Evolutionary conservation across 2,329 filamentous ascomycete genomes (phyloP), one percentile per base, ranked within the genome.

Genomic region (Neodidymelliopsis sp.): DNA sequence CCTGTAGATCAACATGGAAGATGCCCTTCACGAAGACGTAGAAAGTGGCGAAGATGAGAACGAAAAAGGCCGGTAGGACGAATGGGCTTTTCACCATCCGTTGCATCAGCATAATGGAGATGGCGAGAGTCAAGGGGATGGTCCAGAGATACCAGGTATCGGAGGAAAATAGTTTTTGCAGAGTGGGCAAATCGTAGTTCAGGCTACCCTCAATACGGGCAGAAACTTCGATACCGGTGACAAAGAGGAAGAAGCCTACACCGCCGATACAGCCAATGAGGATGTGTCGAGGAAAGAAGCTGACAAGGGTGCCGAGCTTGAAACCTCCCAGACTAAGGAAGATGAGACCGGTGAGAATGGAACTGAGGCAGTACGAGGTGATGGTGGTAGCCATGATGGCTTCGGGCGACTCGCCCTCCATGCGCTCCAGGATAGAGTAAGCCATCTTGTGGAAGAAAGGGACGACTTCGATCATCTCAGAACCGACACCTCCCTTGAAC

Each of bases 401-500:
- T 62, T 94, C 87, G 1, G 89, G 85, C 19, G 94, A 86, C 15
- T 92, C 86, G 54, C 88, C 84, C 12, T 93, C 90, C 57, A 99
- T 86, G 31, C 83, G 80, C 11, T 80, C 78, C 58, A 94, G 85
- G 67, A 97, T 97, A 22, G 88, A 93, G 56, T 87, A 86, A 0
- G 94, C 92, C 93, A 99, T 99, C 66, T 93, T 96, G 75, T 99
- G 94, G 71, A 99, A 97, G 76, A 99, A 99, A 0, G 93, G 94
- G 1, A 99, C 93, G 1, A 97, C 93, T 75, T 99, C 94, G 59
- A 97, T 99, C 86, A 99, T 87, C 73, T 99, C 94, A 2, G 94
- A 97, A 4, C 94, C 94, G 50, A 99, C 86, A 3, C 90, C 91
- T 12, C 94, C 93, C 59, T 84, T 88, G 76, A 99, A 99, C 24